These are phyloP conservation scores for Cenchrus purpureus DNA, from an alignment of 176 grass and related monocot genomes.

Conservation along the genomic window DNA sequence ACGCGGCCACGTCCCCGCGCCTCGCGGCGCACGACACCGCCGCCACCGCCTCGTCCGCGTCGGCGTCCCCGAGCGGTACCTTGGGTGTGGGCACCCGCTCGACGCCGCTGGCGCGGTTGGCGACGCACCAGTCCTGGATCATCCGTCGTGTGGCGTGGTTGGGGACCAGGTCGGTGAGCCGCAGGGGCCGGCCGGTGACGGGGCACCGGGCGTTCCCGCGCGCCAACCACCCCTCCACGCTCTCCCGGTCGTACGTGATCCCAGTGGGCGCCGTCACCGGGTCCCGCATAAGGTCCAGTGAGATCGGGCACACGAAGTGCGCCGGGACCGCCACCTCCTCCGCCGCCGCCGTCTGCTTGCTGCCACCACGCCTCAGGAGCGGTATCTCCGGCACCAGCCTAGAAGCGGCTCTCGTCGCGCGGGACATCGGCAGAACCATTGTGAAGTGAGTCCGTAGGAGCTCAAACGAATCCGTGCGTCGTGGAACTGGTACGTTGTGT, in stretches of 20 bases:
- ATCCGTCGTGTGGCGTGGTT: slow-evolving; percentile 74
- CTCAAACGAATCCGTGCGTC: slow-evolving; percentile 4
- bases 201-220: slow-evolving; percentile 59
- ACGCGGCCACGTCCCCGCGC: slow-evolving; percentile 37
- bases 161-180: slow-evolving; percentile 61
- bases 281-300: slow-evolving; percentile 83
- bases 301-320: slow-evolving; percentile 88
- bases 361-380: slow-evolving; percentile 23
- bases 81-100: slow-evolving; percentile 75
- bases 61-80: slow-evolving; percentile 47
- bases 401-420: slow-evolving; percentile 32
- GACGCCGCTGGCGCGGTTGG: slow-evolving; percentile 51
- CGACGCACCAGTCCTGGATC: slow-evolving; percentile 92
- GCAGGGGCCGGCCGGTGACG: slow-evolving; percentile 55
- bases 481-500: background rate
- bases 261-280: slow-evolving; percentile 81
- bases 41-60: slow-evolving; percentile 48
- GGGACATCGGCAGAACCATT: slow-evolving; percentile 49
- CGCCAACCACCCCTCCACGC: slow-evolving; percentile 82
- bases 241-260: slow-evolving; percentile 79
- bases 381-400: slow-evolving; percentile 51
- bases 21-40: slow-evolving; percentile 27
- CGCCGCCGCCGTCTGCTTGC: background rate
- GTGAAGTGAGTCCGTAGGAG: background rate
- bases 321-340: slow-evolving; percentile 46